Evolutionary conservation across 225 moss, liverwort and hornwort genomes (phyloP).

Genomic region (Takakia lepidozioides): DNA sequence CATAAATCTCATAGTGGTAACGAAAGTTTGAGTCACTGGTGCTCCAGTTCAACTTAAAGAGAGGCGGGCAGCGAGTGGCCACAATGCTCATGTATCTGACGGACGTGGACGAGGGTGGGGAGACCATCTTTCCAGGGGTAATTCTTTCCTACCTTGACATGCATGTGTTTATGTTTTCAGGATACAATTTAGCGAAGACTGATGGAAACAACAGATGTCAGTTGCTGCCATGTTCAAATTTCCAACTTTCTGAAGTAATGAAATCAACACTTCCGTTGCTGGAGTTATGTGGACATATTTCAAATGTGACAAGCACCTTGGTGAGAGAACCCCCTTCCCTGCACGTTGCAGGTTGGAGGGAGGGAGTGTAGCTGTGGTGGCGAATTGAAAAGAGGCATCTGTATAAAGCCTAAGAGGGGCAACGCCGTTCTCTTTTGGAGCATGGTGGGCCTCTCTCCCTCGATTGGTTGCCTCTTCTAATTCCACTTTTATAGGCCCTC

Average conservation of each 20-base stretch:
- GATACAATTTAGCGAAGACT: too few relatives aligned
- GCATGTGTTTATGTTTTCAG: too few relatives aligned
- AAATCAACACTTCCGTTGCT: too few relatives aligned
- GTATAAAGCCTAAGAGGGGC: constrained; percentile 52
- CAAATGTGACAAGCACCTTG: too few relatives aligned
- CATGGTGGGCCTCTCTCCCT: constrained; percentile 23
- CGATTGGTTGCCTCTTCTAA: neutral
- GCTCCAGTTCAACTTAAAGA: constrained; percentile 49
- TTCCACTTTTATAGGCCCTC: neutral
- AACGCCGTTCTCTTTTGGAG: constrained; percentile 68
- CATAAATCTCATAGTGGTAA: too few relatives aligned
- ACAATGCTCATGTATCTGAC: constrained; percentile 75
- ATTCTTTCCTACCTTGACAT: too few relatives aligned
- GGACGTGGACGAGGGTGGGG: constrained; percentile 56
- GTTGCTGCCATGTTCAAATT: too few relatives aligned
- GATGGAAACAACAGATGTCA: too few relatives aligned
- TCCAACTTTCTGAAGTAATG: too few relatives aligned
- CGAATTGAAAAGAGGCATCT: constrained; percentile 55
- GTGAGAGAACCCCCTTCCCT: too few relatives aligned
- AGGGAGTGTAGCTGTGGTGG: constrained; percentile 63
- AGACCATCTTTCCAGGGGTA: constrained; percentile 63
- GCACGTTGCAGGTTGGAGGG: constrained; percentile 36
- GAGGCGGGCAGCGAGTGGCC: constrained; percentile 66
- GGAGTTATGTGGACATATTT: too few relatives aligned
- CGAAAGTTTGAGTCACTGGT: neutral